phyloP scores from a whole-genome alignment of 2,329 filamentous ascomycete genomes.

The Monilinia fructigena region DNA sequence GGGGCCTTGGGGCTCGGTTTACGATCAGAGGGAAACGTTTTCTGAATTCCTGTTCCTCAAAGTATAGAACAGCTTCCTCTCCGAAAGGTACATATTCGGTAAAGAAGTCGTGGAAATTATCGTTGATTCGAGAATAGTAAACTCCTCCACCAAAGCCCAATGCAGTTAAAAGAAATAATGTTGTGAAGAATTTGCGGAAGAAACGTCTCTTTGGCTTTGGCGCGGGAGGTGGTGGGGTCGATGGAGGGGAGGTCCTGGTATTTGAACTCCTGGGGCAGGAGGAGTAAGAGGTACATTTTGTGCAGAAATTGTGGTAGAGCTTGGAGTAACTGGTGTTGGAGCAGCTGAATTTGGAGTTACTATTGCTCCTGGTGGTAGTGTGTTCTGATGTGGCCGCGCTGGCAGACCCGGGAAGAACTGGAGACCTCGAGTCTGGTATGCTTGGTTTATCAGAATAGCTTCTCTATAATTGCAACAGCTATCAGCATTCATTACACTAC shows the following conservation, averaged over 20 bases:
- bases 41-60: conserved; percentile 92
- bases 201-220: conserved; percentile 63
- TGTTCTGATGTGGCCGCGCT: conserved; percentile 41
- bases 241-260: conserved; percentile 41
- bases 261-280: conserved; percentile 42
- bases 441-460: conserved; percentile 55
- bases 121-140: conserved; percentile 88
- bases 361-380: conserved; percentile 41
- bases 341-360: conserved; percentile 30
- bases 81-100: conserved; percentile 94
- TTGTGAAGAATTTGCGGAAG: conserved; percentile 73
- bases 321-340: conserved; percentile 38
- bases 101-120: conserved; percentile 99
- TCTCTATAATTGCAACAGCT: conserved; percentile 47
- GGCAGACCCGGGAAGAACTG: conserved; percentile 52
- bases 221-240: conserved; percentile 44
- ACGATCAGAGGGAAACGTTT: conserved; percentile 69
- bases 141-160: conserved; percentile 84
- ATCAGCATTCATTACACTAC: conserved; percentile 27
- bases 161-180: conserved; percentile 71
- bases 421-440: conserved; percentile 49
- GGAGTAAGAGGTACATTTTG: conserved; percentile 49
- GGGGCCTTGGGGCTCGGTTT: conserved; percentile 32
- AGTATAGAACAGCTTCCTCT: conserved; percentile 90
- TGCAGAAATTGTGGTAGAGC: conserved; percentile 48